Base-by-base conservation (phyloP, 2,329 filamentous ascomycete genomes). In the Talaromyces sp. region DNA sequence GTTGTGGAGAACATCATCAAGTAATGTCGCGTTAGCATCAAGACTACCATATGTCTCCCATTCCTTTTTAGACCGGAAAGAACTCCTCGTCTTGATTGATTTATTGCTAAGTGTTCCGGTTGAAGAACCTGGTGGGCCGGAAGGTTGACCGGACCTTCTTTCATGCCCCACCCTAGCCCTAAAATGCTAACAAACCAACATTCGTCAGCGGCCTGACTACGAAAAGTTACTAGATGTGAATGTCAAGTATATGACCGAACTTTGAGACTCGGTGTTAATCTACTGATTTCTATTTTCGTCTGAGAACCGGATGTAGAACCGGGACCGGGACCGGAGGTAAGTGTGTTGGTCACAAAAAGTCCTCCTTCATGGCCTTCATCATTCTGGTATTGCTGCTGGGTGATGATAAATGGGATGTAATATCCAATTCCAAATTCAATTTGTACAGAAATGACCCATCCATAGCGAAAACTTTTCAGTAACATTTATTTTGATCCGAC, bases 241-340 rank as follows among this genome's bases (percentile, higher is more conserved):
- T 15, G 19, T n/a, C 13, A 31, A 52, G 27, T 19, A 31, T 49
- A 50, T 54, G 17, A 35, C 6, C 11, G 31, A 10, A 13, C 15
- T 35, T 17, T 35, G 17, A 19, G 50, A 31, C 50, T 10, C 27
- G 27, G n/a, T n/a, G 33, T 33, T 31, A 47, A 13, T 47, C 8
- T 4, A 52, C 5, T n/a, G 49, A 8, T n/a, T 9, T 31, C 6
- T 27, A 19, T 13, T 13, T 13, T 31, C 13, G 25, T 31, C 9
- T 22, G 2, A 27, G 27, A 19, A 17, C 15, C 27, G 25, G 27
- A 27, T 27, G 19, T 13, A 49, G 22, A n/a, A 31, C 25, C 49
- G 13, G 15, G 35, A 33, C 57, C 41, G 60, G 60, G n/a, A 8
- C 60, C 60, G 60, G 60, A 62, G 60, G 9, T 17, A 2, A 61